phyloP scores from a whole-genome alignment of 2,329 filamentous ascomycete species.

The Pseudogymnoascus sp. region DNA sequence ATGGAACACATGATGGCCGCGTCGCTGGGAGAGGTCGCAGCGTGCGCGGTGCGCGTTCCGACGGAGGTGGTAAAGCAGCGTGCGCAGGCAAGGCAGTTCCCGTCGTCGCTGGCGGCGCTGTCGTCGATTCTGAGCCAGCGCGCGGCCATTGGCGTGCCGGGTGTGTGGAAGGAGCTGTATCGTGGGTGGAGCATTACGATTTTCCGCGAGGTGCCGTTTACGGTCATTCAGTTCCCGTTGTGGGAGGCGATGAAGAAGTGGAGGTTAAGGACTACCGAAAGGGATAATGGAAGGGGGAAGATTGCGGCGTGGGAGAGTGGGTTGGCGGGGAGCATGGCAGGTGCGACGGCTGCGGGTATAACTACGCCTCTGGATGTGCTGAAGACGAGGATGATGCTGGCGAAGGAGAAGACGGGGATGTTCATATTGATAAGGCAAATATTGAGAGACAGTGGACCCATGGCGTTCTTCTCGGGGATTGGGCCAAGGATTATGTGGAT shows the following conservation, averaged over 20 bases:
- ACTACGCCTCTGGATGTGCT: conserved; percentile 94
- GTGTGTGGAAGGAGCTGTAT: conserved; percentile 79
- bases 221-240: conserved; percentile 91
- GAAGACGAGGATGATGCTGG: conserved; percentile 94
- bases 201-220: conserved; percentile 93
- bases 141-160: conserved; percentile 35
- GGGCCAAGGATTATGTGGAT: conserved; percentile 91
- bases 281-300: conserved; percentile 29
- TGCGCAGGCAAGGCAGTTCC: conserved; percentile 79
- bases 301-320: conserved; percentile 72
- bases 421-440: conserved; percentile 56
- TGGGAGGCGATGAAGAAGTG: conserved; percentile 89
- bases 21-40: conserved; percentile 79
- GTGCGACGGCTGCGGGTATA: conserved; percentile 74
- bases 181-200: conserved; percentile 88
- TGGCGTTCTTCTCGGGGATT: conserved; percentile 66
- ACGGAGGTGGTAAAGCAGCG: conserved; percentile 97
- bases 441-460: conserved; percentile 52
- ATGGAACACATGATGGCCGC: conserved; percentile 76
- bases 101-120: conserved; percentile 60
- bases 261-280: conserved; percentile 40
- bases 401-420: conserved; percentile 56
- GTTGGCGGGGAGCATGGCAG: conserved; percentile 73
- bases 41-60: conserved; percentile 84
- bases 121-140: conserved; percentile 56